A percentile compares a stretch with the other conserved stretches of the same genome.
phyloP scores from a whole-genome alignment of 1,284 basidiomycete species.

The Paramarasmius palmivorus region DNA sequence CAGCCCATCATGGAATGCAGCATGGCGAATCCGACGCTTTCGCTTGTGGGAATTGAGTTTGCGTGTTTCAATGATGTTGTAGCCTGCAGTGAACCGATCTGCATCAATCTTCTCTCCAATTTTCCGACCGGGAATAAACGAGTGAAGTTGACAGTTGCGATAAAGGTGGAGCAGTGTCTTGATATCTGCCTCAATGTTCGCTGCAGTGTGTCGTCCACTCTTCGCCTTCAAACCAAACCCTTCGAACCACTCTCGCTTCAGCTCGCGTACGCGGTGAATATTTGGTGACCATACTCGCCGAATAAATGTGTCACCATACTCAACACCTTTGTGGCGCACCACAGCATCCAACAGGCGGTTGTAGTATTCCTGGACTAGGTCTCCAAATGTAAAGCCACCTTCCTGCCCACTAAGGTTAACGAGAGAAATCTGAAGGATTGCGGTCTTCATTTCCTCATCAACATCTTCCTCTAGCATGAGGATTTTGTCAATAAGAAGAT shows the following conservation, averaged over 20 bases:
- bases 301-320: slow-evolving; percentile 14
- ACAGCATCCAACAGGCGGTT: slow-evolving; percentile 24
- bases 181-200: not conserved
- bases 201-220: not conserved
- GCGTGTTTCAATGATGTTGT: too few species aligned
- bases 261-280: not conserved
- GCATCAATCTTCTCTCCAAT: too few species aligned
- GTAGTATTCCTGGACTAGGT: slow-evolving; percentile 27
- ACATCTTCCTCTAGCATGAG: too few species aligned
- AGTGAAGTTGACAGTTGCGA: too few species aligned
- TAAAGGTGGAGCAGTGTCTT: too few species aligned
- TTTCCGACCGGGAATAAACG: too few species aligned
- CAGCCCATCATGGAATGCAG: too few species aligned
- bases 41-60: too few species aligned
- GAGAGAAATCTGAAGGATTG: slow-evolving; percentile 19
- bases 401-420: slow-evolving; percentile 23
- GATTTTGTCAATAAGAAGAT: too few species aligned
- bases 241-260: not conserved
- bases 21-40: too few species aligned
- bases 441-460: not conserved
- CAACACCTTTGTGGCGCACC: slow-evolving; percentile 19
- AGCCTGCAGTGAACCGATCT: too few species aligned
- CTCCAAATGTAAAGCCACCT: slow-evolving; percentile 19
- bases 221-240: not conserved
- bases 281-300: not conserved